phyloP scores from a whole-genome alignment of 495 filamentous ascomycete species.

The Aspergillus diversus region DNA sequence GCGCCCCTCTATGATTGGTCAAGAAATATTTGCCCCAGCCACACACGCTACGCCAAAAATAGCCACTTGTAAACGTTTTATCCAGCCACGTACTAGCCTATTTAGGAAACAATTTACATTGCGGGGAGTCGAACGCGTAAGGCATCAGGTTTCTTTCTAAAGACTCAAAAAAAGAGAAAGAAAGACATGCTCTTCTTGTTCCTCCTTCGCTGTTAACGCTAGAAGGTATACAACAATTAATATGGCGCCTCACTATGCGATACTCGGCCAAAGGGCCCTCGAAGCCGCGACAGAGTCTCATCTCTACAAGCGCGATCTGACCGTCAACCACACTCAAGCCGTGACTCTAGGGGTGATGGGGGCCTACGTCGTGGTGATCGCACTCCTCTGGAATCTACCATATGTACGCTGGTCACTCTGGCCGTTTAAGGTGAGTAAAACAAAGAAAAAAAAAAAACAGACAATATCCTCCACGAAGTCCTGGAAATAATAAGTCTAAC shows the following conservation, averaged over 20 bases:
- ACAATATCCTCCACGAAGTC: background rate
- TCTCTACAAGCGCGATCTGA: slow-evolving; percentile 55
- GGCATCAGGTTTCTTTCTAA: slow-evolving; percentile 16
- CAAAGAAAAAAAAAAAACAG: background rate
- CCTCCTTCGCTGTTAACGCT: background rate
- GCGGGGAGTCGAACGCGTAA: slow-evolving; percentile 22
- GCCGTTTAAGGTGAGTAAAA: slow-evolving; percentile 73
- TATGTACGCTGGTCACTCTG: slow-evolving; percentile 73
- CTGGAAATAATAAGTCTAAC: background rate
- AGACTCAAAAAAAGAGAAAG: background rate
- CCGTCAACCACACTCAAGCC: slow-evolving; percentile 70
- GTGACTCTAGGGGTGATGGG: slow-evolving; percentile 71
- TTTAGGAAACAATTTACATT: slow-evolving; percentile 24
- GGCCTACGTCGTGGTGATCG: slow-evolving; percentile 74
- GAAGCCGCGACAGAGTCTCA: slow-evolving; percentile 32
- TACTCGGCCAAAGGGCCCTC: slow-evolving; percentile 28
- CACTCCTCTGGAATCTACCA: slow-evolving; percentile 77
- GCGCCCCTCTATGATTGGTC: background rate
- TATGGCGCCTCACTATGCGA: slow-evolving; percentile 40
- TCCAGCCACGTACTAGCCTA: slow-evolving; percentile 23
- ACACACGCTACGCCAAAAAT: slow-evolving; percentile 26
- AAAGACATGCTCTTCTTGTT: background rate
- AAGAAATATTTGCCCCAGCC: slow-evolving; percentile 10
- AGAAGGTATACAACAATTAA: slow-evolving; percentile 13
- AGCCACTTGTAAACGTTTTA: slow-evolving; percentile 6